Base-by-base conservation (phyloP, 352 stramenopile species). In the Thraustochytrium sp. region DNA sequence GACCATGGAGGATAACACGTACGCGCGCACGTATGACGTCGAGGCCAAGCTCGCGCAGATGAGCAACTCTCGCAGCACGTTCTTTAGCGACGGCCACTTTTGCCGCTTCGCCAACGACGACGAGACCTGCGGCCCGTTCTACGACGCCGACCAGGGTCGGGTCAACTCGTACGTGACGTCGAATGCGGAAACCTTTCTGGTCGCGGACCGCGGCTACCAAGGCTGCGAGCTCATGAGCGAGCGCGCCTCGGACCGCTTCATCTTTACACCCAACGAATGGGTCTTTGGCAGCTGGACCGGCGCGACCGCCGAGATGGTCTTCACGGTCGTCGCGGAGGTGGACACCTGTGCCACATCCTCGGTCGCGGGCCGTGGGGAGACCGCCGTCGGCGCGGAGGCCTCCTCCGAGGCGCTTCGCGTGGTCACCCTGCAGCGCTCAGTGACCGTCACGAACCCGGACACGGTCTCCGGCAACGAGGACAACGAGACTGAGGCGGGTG, bases 231-330 rank as follows among this genome's bases (percentile, higher is more conserved):
- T 4, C 63, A 75, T 54, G 29, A 23, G 31, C 46, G 40, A 49
- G 63, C 63, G 63, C 40, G 63, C 63, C 5, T 23, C n/a, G n/a
- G 63, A 75, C 63, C 29, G 63, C 40, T 75, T 53, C 40, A 38
- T 40, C n/a, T 75, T 75, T n/a, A 53, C 37, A 3, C 63, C 63
- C 46, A 56, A 53, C 23, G 55, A 75, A 26, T 75, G 63, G 63
- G 63, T 56, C n/a, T 75, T 75, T 40, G 34, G 8, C 23, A 34
- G 55, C 11, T 56, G n/a, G 31, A 36, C n/a, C 40, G 63, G 55
- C 18, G 31, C 31, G n/a, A 42, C 31, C 8, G 21, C 55, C 18
- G 31, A 23, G 4, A 64, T 64, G 55, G 4, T 13, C 8, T 40
- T 64, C 29, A 64, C 55, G 4, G 55, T 64, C 55, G 31, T 31